Conservation (phyloP, 805 yeast genomes). For the Komagataella pseudopastoris region DNA sequence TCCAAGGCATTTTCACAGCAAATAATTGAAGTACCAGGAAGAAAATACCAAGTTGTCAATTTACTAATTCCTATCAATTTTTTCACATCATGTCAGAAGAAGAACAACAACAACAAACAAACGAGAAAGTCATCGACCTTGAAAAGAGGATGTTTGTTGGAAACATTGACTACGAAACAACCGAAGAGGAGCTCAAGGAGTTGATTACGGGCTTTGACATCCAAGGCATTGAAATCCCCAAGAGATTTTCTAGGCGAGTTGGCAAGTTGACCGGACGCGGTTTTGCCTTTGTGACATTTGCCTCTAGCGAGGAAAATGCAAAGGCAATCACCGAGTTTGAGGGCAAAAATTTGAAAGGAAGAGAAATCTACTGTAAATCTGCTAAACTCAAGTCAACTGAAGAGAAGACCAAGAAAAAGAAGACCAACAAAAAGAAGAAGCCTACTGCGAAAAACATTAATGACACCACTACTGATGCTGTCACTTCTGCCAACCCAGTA, state of each 20-base stretch:
- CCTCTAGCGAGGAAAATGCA: conserved; percentile 47
- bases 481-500: conserved; percentile 2
- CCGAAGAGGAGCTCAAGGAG: conserved; percentile 29
- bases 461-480: neutral
- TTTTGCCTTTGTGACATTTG: conserved; percentile 41
- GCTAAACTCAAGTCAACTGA: conserved; percentile 17
- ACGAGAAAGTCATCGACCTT: conserved; percentile 10
- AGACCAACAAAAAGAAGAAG: neutral
- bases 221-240: conserved; percentile 17
- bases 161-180: conserved; percentile 27
- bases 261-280: conserved; percentile 13
- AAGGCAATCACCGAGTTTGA: conserved; percentile 34
- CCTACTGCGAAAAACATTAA: conserved; percentile 2
- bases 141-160: conserved; percentile 32
- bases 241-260: conserved; percentile 6
- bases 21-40: neutral
- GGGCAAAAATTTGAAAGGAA: conserved; percentile 17
- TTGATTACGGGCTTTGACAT: conserved; percentile 22
- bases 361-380: conserved; percentile 33
- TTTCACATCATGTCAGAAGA: conserved; percentile 2
- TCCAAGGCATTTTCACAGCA: neutral
- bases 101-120: conserved; percentile 5
- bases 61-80: neutral
- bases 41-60: neutral
- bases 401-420: conserved; percentile 7